Evolutionary conservation across 352 stramenopile species (phyloP).

Genomic region (Aphanomyces astaci): DNA sequence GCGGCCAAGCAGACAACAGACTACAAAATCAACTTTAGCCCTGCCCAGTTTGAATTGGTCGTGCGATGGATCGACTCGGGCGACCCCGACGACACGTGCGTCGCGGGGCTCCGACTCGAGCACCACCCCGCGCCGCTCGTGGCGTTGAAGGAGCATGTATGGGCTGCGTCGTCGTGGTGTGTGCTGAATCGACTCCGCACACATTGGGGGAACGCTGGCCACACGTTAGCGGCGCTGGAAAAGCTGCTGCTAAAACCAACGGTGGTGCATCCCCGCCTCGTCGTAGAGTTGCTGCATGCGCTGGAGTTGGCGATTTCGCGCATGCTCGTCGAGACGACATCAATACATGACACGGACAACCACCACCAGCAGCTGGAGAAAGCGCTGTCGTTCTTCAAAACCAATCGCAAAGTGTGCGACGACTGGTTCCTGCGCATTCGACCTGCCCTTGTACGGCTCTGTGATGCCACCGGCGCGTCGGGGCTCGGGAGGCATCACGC

Average conservation of each 20-base stretch:
- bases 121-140: slow-evolving; percentile 14
- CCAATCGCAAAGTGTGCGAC: slow-evolving; percentile 59
- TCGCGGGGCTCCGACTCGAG: neutral
- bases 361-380: slow-evolving; percentile 44
- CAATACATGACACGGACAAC: slow-evolving; percentile 25
- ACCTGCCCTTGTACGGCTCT: slow-evolving; percentile 42
- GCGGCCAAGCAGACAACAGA: no score
- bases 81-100: neutral
- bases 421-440: slow-evolving; percentile 63
- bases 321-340: slow-evolving; percentile 23
- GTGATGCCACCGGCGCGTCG: slow-evolving; percentile 25
- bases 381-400: slow-evolving; percentile 43
- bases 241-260: slow-evolving; percentile 33
- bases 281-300: slow-evolving; percentile 44
- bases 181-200: slow-evolving; percentile 65
- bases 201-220: slow-evolving; percentile 59
- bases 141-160: slow-evolving; percentile 25
- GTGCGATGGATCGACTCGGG: neutral
- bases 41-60: slow-evolving; percentile 20
- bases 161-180: slow-evolving; percentile 55
- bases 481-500: slow-evolving; percentile 40
- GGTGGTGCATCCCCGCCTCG: neutral
- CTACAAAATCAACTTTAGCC: slow-evolving; percentile 26
- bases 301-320: slow-evolving; percentile 43
- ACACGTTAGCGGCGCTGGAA: slow-evolving; percentile 74